A percentile compares a stretch with the other conserved stretches of the same genome.
phyloP scores from a whole-genome alignment of 2,329 filamentous ascomycete species.

The Apiospora pterosperma region DNA sequence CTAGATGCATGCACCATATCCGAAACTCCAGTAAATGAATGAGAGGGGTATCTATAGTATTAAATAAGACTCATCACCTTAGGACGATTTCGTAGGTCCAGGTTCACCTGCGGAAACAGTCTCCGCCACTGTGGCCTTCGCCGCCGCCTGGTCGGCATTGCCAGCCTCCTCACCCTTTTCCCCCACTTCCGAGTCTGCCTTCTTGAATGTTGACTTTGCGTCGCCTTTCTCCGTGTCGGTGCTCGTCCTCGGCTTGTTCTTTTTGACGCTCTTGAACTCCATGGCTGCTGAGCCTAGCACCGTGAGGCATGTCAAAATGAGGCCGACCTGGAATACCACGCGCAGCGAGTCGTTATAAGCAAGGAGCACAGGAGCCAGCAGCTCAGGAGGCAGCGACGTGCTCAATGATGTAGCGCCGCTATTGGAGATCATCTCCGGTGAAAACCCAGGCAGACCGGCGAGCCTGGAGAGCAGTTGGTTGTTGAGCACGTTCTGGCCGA shows the following conservation, averaged over 20 bases:
- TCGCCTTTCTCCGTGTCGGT: conserved; percentile 15
- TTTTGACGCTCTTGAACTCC: conserved; percentile 54
- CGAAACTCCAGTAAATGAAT: not conserved
- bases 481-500: conserved; percentile 44
- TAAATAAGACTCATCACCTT: not conserved
- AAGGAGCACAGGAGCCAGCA: conserved; percentile 21
- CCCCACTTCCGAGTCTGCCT: not conserved
- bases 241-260: conserved; percentile 17
- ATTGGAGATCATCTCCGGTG: conserved; percentile 20
- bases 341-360: conserved; percentile 62
- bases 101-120: not conserved
- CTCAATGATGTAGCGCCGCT: conserved; percentile 28
- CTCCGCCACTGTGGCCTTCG: not conserved
- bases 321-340: conserved; percentile 56
- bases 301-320: conserved; percentile 50
- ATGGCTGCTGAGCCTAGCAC: conserved; percentile 53
- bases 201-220: not conserved
- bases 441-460: conserved; percentile 24
- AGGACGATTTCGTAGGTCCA: not conserved
- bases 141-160: not conserved
- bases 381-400: conserved; percentile 14
- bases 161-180: not conserved
- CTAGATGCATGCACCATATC: not conserved
- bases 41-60: not conserved
- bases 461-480: conserved; percentile 35